Conservation (phyloP, 805 yeast species). For the Kodamaea kaohsiungensis region DNA sequence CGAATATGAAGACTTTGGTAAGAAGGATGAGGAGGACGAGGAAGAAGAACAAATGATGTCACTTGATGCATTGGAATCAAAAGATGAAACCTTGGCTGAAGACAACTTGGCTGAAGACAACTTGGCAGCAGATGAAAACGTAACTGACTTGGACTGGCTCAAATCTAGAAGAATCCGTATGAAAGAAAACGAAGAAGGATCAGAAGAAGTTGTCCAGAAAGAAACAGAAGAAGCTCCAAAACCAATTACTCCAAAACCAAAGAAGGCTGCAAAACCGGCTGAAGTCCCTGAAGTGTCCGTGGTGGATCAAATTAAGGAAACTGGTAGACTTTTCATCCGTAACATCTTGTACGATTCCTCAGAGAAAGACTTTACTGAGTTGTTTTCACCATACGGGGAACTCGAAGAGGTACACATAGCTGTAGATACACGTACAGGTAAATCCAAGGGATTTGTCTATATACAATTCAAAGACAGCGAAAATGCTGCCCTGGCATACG, state of each 20-base stretch:
- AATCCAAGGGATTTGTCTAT: constrained; percentile 91
- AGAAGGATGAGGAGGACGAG: constrained; percentile 31
- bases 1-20: constrained; percentile 50
- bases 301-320: constrained; percentile 53
- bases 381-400: constrained; percentile 69
- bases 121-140: constrained; percentile 48
- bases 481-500: constrained; percentile 76
- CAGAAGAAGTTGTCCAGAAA: constrained; percentile 3
- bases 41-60: constrained; percentile 49
- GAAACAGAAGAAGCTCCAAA: constrained; percentile 9
- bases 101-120: constrained; percentile 20
- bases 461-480: constrained; percentile 65
- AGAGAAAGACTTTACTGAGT: constrained; percentile 70
- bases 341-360: constrained; percentile 78
- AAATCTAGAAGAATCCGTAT: constrained; percentile 73
- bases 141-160: constrained; percentile 88
- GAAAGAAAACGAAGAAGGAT: constrained; percentile 27
- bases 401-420: constrained; percentile 92
- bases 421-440: constrained; percentile 83
- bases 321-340: constrained; percentile 86
- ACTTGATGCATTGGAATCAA: constrained; percentile 9
- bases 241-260: neutral
- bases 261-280: neutral
- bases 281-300: constrained; percentile 30
- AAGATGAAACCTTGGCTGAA: too few species aligned